A percentile compares a stretch with the other conserved stretches of the same genome.
phyloP scores from a whole-genome alignment of 2,329 filamentous ascomycete species.

The Penicillium brevicompactum region DNA sequence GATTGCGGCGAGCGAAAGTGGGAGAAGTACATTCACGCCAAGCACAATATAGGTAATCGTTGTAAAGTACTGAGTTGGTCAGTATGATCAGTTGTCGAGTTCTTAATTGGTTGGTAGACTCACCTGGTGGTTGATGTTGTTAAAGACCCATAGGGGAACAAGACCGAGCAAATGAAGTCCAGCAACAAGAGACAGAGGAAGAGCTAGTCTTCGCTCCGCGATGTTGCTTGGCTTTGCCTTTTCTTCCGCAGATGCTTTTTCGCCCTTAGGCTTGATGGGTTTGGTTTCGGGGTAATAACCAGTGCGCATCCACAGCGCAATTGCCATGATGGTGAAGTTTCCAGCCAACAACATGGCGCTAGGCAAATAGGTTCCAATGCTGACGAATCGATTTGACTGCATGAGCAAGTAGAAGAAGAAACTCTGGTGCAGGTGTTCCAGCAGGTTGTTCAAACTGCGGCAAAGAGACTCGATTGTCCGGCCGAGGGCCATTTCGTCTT shows the following conservation, averaged over 20 bases:
- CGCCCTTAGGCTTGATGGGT: slow-evolving; percentile 32
- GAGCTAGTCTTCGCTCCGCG: slow-evolving; percentile 43
- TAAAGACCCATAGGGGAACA: slow-evolving; percentile 84
- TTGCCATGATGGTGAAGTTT: slow-evolving; percentile 94
- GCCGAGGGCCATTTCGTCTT: slow-evolving; percentile 96
- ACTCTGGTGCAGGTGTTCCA: slow-evolving; percentile 96
- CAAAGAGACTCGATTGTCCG: slow-evolving; percentile 87
- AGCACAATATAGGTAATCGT: slow-evolving; percentile 62
- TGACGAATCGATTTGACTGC: slow-evolving; percentile 89
- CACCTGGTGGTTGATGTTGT: slow-evolving; percentile 68
- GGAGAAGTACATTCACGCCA: slow-evolving; percentile 57
- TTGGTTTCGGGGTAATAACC: slow-evolving; percentile 54
- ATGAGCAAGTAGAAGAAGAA: slow-evolving; percentile 99
- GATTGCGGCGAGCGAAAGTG: slow-evolving; percentile 58
- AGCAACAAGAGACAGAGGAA: slow-evolving; percentile 70
- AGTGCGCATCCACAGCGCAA: slow-evolving; percentile 89
- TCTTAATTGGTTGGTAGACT: slow-evolving; percentile 33
- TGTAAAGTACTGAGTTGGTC: slow-evolving; percentile 56
- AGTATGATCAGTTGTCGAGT: neutral
- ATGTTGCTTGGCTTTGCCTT: slow-evolving; percentile 16
- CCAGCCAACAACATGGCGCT: slow-evolving; percentile 96
- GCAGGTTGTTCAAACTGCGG: slow-evolving; percentile 89
- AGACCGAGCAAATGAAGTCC: slow-evolving; percentile 74
- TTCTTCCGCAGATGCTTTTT: slow-evolving; percentile 25
- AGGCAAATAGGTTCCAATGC: slow-evolving; percentile 94